Base-by-base conservation (phyloP, 1,284 basidiomycete species). In the Apiotrichum gracile region DNA sequence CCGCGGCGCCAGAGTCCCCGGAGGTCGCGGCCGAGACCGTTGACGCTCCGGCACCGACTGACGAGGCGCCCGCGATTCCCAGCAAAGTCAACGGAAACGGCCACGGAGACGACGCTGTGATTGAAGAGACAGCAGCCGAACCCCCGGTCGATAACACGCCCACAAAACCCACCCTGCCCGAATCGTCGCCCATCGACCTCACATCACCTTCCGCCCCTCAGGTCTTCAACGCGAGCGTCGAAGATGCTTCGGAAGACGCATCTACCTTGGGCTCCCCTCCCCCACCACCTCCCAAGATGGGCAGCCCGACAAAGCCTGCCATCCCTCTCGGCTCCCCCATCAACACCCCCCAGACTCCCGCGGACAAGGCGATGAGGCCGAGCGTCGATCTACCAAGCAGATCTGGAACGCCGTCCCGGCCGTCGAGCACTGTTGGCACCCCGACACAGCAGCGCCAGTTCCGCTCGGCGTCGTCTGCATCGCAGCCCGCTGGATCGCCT, bases 401-500 rank as follows among this genome's bases (percentile, higher is more conserved):
- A 8, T 29, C 46, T 3, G 46, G 13, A n/a, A 50, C 48, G 6
- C 48, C 48, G 22, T 41, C 39, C 12, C 48, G 48, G 14, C 48
- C 40, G 21, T 45, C 34, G 24, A 45, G 43, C 21, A 10, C 43
- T 6, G n/a, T 19, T 9, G 33, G 33, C 14, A 43, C 41, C n/a
- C 40, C 40, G 16, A 17, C 29, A 19, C 29, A 22, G 29, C 29
- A 19, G 5, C 43, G n/a, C 26, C 43, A 33, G 21, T 19, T 45
- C n/a, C 43, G 43, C 26, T 39, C 7, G 40, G 48, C 24, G 51
- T 56, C 39, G 58, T 37, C 60, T 58, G 19, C 47, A 57, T 39
- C 3, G 61, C 60, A 2, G 60, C 59, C 5, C 52, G 17, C 61
- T 2, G 66, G 66, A 2, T 42, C 68, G 3, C 58, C 60, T 19